These are phyloP conservation scores for Odonthalia washingtoniensis DNA, from an alignment of 31 red algal species.

Conservation along the genomic window DNA sequence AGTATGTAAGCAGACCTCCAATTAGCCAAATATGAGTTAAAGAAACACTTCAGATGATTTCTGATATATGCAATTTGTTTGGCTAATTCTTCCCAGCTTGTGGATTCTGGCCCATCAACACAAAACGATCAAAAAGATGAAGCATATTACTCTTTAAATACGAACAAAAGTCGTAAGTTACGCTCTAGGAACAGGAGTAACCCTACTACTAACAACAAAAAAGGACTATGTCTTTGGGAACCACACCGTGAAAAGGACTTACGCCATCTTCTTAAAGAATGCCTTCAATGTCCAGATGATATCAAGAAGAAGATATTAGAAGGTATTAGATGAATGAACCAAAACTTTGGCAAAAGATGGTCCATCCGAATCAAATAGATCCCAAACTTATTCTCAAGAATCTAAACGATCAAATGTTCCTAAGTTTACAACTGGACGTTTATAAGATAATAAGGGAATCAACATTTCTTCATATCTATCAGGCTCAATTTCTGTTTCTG, in stretches of 20 bases:
- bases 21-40: neutral
- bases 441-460: neutral
- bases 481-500: neutral
- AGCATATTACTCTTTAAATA: too few relatives aligned
- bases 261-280: neutral
- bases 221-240: neutral
- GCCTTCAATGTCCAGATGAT: neutral
- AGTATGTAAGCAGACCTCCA: neutral
- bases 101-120: neutral
- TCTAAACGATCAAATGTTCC: neutral
- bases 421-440: neutral
- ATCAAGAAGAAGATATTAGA: neutral
- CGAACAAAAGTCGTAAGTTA: neutral
- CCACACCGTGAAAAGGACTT: neutral
- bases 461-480: neutral
- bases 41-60: neutral
- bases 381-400: neutral
- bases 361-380: neutral
- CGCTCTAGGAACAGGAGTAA: neutral
- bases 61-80: neutral
- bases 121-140: neutral
- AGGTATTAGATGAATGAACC: neutral
- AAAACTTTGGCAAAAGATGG: neutral
- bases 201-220: neutral
- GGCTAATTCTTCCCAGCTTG: neutral